Conservation (phyloP, 768 basidiomycete genomes). For the Lanmaoa rubissima region DNA sequence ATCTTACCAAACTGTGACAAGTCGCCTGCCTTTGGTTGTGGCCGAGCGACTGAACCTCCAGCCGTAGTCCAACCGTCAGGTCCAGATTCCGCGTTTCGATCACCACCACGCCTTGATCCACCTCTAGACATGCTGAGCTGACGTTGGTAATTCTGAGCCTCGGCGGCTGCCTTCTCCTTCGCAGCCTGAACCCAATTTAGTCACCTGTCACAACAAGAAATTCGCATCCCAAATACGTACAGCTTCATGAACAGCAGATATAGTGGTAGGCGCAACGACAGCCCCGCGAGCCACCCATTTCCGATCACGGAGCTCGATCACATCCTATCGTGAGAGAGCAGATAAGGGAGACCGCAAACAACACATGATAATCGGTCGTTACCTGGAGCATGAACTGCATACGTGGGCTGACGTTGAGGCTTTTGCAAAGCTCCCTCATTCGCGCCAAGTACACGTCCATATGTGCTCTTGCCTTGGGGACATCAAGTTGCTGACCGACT, state of each 20-base stretch:
- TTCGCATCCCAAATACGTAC: constrained; percentile 44
- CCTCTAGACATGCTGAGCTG: constrained; percentile 83
- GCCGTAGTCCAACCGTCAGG: constrained; percentile 90
- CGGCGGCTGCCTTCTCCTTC: constrained; percentile 72
- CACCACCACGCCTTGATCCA: constrained; percentile 84
- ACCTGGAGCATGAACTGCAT: constrained; percentile 98
- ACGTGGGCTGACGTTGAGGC: constrained; percentile 72
- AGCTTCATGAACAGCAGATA: constrained; percentile 84
- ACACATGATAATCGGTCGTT: constrained; percentile 23
- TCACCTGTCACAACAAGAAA: background rate
- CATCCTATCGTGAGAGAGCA: constrained; percentile 55
- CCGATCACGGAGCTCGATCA: constrained; percentile 82
- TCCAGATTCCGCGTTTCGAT: constrained; percentile 60
- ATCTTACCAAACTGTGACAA: constrained; percentile 89
- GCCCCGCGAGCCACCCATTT: constrained; percentile 76
- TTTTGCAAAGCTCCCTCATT: constrained; percentile 81
- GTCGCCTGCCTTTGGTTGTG: constrained; percentile 79
- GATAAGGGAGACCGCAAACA: background rate
- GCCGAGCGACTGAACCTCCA: constrained; percentile 47
- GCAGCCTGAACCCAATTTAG: constrained; percentile 52
- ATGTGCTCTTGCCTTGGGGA: constrained; percentile 73
- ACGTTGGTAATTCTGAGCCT: constrained; percentile 58
- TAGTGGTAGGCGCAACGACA: constrained; percentile 78
- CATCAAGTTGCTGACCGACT: constrained; percentile 82
- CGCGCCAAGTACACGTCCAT: constrained; percentile 93